Evolutionary conservation across 2,329 filamentous ascomycete genomes (phyloP).

Genomic region (Ambrosiella xylebori): DNA sequence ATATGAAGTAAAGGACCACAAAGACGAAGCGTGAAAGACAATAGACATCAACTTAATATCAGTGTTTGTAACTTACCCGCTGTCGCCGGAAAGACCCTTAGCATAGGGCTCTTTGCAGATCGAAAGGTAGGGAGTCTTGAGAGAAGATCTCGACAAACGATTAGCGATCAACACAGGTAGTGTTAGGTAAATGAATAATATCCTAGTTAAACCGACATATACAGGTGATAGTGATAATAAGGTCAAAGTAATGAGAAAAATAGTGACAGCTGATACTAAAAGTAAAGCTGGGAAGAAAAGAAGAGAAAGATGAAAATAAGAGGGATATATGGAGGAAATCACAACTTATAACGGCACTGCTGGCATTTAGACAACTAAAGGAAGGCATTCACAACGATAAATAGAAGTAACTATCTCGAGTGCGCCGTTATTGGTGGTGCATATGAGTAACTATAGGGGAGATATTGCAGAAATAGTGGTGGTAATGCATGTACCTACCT

Average conservation of each 20-base stretch:
- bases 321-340: background rate
- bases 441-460: no score
- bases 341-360: background rate
- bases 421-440: no score
- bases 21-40: no score
- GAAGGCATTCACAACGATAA: no score
- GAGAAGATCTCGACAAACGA: constrained; percentile 2
- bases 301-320: background rate
- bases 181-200: constrained; percentile 3
- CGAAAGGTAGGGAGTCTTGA: constrained; percentile 7
- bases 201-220: background rate
- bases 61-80: background rate
- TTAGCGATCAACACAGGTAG: background rate
- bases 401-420: no score
- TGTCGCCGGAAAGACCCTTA: background rate
- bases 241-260: background rate
- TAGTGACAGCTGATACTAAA: background rate
- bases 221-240: background rate
- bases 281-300: background rate
- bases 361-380: background rate
- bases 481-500: no score
- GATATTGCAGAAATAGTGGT: no score
- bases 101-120: constrained; percentile 4
- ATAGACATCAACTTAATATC: no score
- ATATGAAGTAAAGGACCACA: no score